Base-by-base conservation (phyloP, 345 rosid species). In the Salix exigua region DNA sequence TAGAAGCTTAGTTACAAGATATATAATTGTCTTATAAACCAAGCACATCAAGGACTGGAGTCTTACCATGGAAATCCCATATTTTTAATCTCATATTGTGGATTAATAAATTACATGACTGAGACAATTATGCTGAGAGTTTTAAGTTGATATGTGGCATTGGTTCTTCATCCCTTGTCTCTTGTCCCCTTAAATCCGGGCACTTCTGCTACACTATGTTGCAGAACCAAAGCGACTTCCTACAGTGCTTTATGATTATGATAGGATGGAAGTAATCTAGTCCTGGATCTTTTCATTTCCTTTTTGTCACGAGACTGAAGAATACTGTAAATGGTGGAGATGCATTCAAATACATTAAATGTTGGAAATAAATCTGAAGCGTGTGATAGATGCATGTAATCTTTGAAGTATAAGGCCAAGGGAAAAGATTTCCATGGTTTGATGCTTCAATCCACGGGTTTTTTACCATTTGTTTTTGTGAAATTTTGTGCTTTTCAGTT, bases 61-160 rank as follows among this genome's bases (percentile, higher is more conserved):
- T n/a, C 5, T 44, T 46, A 12, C 62, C 28, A 58, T 58, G 28
- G 62, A 55, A 55, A 55, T 55, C 23, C 26, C 25, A n/a, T 58
- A 0, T 58, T 58, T 58, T n/a, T 58, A 58, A 58, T 58, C 28
- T 58, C 25, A 7, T 58, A 28, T n/a, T 58, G 28, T n/a, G 4
- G 28, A 58, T 58, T 58, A 58, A 55, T 55, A 53, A 53, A 55
- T 55, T 55, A 55, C 26, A 63, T 40, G 37, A 35, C 71, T 63
- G 38, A 37, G n/a, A 17, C 26, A 60, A 50, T 63, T 13, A 76
- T 62, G 33, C 55, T 37, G 33, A 70, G 74, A 62, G 69, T 66
- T 60, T 44, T 5, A 25, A n/a, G 76, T 18, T 16, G 58, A 23
- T 30, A 19, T 75, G 53, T 26, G 2, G 33, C 40, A 23, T 21